Conservation (phyloP, 2,329 filamentous ascomycete genomes). For the Ophiocordyceps australis region DNA sequence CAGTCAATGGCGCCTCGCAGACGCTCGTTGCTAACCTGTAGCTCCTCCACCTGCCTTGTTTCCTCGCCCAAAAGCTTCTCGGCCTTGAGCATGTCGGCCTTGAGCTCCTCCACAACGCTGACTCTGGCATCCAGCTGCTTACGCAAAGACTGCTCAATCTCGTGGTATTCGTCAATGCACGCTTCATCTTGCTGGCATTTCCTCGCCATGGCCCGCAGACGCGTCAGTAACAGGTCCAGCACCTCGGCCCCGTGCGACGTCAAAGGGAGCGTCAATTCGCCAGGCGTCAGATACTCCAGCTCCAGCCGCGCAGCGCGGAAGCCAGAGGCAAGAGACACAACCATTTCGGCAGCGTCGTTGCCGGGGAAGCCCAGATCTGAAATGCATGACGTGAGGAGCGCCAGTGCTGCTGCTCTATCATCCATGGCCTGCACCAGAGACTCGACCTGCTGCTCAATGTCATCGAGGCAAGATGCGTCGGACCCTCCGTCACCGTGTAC, state of each 20-base stretch:
- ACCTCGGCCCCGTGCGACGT: constrained; percentile 34
- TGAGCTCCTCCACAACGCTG: constrained; percentile 27
- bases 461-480: constrained; percentile 1
- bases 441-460: constrained; percentile 23
- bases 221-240: constrained; percentile 31
- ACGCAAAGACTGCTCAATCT: constrained; percentile 33
- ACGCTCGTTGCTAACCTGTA: constrained; percentile 28
- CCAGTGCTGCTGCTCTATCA: constrained; percentile 27
- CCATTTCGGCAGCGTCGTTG: constrained; percentile 25
- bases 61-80: constrained; percentile 16
- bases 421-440: constrained; percentile 24
- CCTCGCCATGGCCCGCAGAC: constrained; percentile 28
- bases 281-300: constrained; percentile 42
- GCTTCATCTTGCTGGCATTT: constrained; percentile 28
- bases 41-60: constrained; percentile 21
- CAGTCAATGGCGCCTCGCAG: constrained; percentile 31
- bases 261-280: constrained; percentile 34
- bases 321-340: constrained; percentile 25
- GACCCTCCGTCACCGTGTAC: constrained; percentile 5
- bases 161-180: constrained; percentile 41
- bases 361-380: constrained; percentile 30
- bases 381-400: constrained; percentile 25
- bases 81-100: constrained; percentile 18
- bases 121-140: constrained; percentile 36
- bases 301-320: constrained; percentile 41